Base-by-base conservation (phyloP, 148 eudicot species). In the Fagopyrum esculentum region DNA sequence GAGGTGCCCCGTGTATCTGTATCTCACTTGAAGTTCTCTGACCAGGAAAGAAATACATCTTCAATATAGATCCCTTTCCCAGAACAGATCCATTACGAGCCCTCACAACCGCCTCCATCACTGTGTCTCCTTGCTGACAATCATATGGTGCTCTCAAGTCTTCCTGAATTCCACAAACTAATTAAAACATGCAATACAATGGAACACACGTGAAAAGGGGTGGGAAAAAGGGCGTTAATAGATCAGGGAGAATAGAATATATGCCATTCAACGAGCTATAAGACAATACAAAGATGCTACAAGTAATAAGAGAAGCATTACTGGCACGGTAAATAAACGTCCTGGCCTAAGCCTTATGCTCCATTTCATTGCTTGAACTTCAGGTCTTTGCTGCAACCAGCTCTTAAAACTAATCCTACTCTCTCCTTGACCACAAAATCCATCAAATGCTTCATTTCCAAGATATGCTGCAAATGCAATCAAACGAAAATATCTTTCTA, bases 331-430 rank as follows among this genome's bases (percentile, higher is more conserved):
- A 79, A 93, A 89, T 85, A 93, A 93, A 78, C 94, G 86, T 57
- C 98, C 98, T 70, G 98, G 98, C 83, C 97, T 84, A 82, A 91
- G 82, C 84, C 97, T 85, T 78, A 93, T 93, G 82, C 91, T 87
- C 98, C 98, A 93, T 88, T 93, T 93, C 95, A 93, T 91, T 72
- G 93, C 97, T 85, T 93, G 98, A 72, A 91, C 95, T 81, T 93
- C 98, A 75, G 97, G 90, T 83, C 94, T 88, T 82, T 86, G 97
- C 49, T 84, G 87, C 80, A 93, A 85, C 98, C 98, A 93, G 71
- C 77, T 88, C 84, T 93, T 93, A 77, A 93, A 93, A 71, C 91
- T 93, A 86, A 88, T 85, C 84, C 79, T 89, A 44, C 81, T 83
- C 79, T 83, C 85, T 61, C 98, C 97, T 84, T 89, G 90, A 75